A percentile compares a stretch with the other conserved stretches of the same genome.
These are phyloP conservation scores for Juncus inflexus DNA, from an alignment of 176 grass and related monocot genomes.

Conservation along the genomic window DNA sequence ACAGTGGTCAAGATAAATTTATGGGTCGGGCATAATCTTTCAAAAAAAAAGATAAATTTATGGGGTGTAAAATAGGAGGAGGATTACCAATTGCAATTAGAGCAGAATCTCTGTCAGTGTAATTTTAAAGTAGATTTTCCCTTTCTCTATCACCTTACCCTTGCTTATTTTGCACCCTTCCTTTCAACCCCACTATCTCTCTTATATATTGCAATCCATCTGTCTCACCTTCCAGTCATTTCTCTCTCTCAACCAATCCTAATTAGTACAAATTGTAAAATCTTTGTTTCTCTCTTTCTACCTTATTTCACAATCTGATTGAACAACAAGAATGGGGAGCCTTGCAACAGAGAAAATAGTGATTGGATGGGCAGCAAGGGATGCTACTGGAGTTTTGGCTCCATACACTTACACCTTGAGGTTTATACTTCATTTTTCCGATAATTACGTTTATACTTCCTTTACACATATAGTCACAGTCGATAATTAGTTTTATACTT, in stretches of 20 bases:
- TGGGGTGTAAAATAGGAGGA: too few relatives aligned
- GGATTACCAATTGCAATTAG: too few relatives aligned
- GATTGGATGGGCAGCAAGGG: conserved; percentile 75
- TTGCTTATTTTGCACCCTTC: not conserved
- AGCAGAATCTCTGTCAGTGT: too few relatives aligned
- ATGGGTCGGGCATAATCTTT: too few relatives aligned
- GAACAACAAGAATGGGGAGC: conserved; percentile 49
- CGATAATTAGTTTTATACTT: not conserved
- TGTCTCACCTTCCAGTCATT: not conserved
- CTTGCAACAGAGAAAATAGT: conserved; percentile 49
- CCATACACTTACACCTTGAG: conserved; percentile 93
- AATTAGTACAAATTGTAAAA: too few relatives aligned
- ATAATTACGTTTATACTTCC: too few relatives aligned
- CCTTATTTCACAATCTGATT: not conserved
- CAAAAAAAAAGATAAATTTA: too few relatives aligned
- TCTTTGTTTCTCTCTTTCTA: not conserved
- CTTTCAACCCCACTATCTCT: not conserved
- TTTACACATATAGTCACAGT: not conserved
- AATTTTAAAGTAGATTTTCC: too few relatives aligned
- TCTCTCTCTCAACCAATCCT: not conserved
- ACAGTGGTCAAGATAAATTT: too few relatives aligned
- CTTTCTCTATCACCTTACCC: not conserved
- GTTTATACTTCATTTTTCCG: conserved; percentile 10
- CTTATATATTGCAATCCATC: not conserved
- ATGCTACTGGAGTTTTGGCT: conserved; percentile 61